phyloP scores from a whole-genome alignment of 495 filamentous ascomycete genomes.

The Talaromyces adpressus region DNA sequence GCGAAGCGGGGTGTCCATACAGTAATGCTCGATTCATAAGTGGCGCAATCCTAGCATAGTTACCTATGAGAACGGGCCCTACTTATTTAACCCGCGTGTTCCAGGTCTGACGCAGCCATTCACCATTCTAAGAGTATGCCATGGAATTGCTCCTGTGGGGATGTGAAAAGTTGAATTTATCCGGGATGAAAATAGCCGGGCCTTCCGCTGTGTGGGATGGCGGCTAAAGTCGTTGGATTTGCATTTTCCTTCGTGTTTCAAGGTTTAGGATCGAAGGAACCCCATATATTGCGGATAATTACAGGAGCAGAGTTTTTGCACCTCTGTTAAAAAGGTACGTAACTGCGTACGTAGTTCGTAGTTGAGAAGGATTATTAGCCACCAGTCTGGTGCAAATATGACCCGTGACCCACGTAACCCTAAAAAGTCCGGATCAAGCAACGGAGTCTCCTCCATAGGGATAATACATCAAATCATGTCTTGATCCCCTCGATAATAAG shows the following conservation, averaged over 20 bases:
- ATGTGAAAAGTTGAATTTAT: neutral
- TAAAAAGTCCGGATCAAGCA: neutral
- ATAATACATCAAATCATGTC: too few relatives aligned
- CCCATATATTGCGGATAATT: neutral
- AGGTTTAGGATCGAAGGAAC: neutral
- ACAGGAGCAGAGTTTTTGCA: neutral
- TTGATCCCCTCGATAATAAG: neutral
- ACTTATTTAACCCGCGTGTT: neutral
- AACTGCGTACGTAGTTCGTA: neutral
- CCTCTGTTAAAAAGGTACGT: neutral
- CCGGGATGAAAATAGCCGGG: neutral
- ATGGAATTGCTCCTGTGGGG: neutral
- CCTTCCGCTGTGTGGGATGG: neutral
- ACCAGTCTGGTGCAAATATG: neutral
- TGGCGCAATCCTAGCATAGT: neutral
- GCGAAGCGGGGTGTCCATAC: constrained; percentile 1
- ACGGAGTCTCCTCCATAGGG: neutral
- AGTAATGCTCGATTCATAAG: neutral
- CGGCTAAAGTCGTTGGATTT: neutral
- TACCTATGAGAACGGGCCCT: neutral
- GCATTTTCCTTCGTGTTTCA: neutral
- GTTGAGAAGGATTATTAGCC: neutral
- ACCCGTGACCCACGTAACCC: neutral
- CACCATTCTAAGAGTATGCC: neutral
- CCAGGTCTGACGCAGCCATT: neutral